Percentiles rank a stretch among this genome's conserved stretches.
Conservation (phyloP, 73 alveolate species). For the Symbiodinium pilosum region DNA sequence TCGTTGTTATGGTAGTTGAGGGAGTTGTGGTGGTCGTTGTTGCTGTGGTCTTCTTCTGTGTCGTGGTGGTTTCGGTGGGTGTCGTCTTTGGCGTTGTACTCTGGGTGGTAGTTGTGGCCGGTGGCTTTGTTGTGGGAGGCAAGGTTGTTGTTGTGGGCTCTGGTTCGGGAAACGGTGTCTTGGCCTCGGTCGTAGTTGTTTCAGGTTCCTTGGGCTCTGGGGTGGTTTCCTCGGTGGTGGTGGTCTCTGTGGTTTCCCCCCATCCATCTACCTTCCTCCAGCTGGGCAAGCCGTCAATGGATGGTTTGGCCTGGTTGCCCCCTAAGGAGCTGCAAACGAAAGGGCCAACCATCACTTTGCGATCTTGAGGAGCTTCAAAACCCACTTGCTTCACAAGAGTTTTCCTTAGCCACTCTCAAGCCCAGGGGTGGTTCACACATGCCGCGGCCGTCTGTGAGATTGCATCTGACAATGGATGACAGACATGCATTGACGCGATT, state of each 20-base stretch:
- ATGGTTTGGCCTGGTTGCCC: not conserved
- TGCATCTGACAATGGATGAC: too few species aligned
- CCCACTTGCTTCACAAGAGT: not conserved
- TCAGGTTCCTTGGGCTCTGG: not conserved
- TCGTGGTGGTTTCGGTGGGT: not conserved
- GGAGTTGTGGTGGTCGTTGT: not conserved
- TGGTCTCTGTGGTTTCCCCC: not conserved
- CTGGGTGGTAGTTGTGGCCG: not conserved
- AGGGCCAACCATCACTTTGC: slow-evolving; percentile 21
- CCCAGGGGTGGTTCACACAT: not conserved
- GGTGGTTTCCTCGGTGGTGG: not conserved
- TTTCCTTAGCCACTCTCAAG: not conserved
- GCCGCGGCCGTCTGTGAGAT: not conserved
- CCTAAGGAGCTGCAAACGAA: slow-evolving; percentile 17
- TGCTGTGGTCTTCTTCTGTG: not conserved
- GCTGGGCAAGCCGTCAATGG: not conserved
- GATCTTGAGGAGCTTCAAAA: slow-evolving; percentile 26
- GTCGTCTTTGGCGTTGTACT: not conserved
- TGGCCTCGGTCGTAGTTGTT: not conserved
- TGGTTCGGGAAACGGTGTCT: not conserved
- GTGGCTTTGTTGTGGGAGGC: not conserved
- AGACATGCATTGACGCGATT: too few species aligned
- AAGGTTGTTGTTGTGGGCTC: not conserved
- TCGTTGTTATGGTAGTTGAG: not conserved
- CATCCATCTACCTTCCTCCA: slow-evolving; percentile 24